Evolutionary conservation across 176 grass and related monocot species (phyloP).

Genomic region (Phyllostachys edulis): DNA sequence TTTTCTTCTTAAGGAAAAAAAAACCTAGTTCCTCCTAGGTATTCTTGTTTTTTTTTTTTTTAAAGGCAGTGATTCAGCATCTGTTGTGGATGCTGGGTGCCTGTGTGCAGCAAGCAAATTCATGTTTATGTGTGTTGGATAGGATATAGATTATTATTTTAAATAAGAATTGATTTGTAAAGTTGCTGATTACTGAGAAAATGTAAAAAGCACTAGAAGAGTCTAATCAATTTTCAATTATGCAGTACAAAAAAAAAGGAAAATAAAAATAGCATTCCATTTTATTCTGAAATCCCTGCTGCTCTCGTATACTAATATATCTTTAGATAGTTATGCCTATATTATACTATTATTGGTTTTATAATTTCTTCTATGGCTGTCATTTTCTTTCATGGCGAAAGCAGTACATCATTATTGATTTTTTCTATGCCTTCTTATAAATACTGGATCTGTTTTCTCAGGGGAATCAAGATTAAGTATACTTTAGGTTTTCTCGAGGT

Average conservation of each 20-base stretch:
- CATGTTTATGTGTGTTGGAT: slow-evolving; percentile 11
- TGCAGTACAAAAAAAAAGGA: background rate
- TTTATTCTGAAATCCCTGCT: slow-evolving; percentile 7
- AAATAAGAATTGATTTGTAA: background rate
- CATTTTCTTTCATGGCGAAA: slow-evolving; percentile 33
- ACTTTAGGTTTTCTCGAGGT: slow-evolving; percentile 70
- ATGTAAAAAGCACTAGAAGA: background rate
- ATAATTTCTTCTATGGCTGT: slow-evolving; percentile 6
- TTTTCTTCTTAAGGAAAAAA: too few species aligned
- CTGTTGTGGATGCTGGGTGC: background rate
- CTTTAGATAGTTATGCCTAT: background rate
- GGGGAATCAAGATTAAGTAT: slow-evolving; percentile 53
- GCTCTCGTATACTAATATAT: background rate
- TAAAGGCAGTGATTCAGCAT: background rate
- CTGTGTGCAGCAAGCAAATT: slow-evolving; percentile 1
- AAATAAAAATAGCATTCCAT: background rate
- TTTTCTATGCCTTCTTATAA: slow-evolving; percentile 28
- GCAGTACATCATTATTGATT: slow-evolving; percentile 23
- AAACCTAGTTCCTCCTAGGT: too few species aligned
- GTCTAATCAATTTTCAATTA: background rate
- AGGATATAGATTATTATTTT: background rate
- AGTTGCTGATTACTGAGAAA: slow-evolving; percentile 18
- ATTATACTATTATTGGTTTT: slow-evolving; percentile 15
- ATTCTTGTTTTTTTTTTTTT: too few species aligned
- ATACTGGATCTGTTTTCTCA: slow-evolving; percentile 40